Conservation (phyloP, 1,284 basidiomycete genomes). For the Vanrija sp. region DNA sequence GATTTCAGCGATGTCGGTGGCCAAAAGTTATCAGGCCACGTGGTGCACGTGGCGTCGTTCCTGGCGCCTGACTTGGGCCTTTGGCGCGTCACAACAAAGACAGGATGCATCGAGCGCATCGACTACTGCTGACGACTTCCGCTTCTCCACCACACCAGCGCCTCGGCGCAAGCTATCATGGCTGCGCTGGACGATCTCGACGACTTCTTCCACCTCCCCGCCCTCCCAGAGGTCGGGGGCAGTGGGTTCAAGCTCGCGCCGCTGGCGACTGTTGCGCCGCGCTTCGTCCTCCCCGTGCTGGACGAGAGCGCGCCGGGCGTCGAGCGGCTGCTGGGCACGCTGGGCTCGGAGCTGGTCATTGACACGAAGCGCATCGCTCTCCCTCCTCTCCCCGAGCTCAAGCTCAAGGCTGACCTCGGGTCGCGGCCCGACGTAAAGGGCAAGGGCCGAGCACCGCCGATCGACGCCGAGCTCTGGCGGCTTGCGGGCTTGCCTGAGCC, state of each 20-base stretch:
- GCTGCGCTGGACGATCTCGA: not conserved
- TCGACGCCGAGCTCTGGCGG: too few species aligned
- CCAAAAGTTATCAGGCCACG: too few species aligned
- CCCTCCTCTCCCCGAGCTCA: not conserved
- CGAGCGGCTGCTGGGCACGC: constrained; percentile 20
- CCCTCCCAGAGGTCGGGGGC: not conserved
- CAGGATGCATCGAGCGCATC: too few species aligned
- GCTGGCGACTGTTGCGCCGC: constrained; percentile 5
- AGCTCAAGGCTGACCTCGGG: too few species aligned
- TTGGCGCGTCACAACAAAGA: too few species aligned
- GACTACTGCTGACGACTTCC: too few species aligned
- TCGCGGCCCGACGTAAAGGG: too few species aligned
- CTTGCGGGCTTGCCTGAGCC: constrained; percentile 8
- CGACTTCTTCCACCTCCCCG: constrained; percentile 3
- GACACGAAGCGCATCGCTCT: not conserved
- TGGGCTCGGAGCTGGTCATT: not conserved
- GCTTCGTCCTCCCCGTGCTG: constrained; percentile 25
- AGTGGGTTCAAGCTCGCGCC: not conserved
- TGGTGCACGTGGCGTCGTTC: too few species aligned
- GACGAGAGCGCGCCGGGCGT: constrained; percentile 27
- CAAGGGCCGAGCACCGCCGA: too few species aligned
- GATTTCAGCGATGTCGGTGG: not conserved
- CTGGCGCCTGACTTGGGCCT: too few species aligned
- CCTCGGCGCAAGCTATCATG: not conserved
- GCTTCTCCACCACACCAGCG: too few species aligned